These are phyloP conservation scores for Yarrowia sp. DNA, from an alignment of 805 yeast genomes.

Conservation along the genomic window DNA sequence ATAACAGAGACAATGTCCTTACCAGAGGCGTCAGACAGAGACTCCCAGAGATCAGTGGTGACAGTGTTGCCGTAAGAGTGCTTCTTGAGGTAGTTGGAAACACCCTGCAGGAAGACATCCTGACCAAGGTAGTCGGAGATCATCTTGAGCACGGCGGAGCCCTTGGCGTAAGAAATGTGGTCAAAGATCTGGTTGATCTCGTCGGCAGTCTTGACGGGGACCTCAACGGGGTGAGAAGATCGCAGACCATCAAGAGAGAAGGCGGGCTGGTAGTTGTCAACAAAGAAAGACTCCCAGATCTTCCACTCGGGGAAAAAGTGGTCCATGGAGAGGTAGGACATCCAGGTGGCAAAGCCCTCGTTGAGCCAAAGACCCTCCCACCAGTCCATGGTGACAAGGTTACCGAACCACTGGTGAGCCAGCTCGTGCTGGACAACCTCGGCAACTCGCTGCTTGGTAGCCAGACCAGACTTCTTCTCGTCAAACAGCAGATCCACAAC, in stretches of 20 bases:
- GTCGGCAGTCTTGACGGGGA: constrained; percentile 71
- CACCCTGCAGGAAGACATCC: constrained; percentile 68
- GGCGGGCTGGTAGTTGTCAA: constrained; percentile 73
- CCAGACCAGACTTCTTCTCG: constrained; percentile 60
- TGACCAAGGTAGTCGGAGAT: constrained; percentile 67
- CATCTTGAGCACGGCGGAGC: constrained; percentile 77
- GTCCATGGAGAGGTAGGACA: constrained; percentile 69
- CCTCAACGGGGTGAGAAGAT: constrained; percentile 77
- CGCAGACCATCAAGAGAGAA: constrained; percentile 69
- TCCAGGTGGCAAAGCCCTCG: constrained; percentile 89
- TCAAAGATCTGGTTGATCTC: constrained; percentile 83
- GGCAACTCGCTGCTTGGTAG: constrained; percentile 67
- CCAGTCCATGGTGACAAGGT: constrained; percentile 88
- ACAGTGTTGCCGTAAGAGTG: constrained; percentile 69
- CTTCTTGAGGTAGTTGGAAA: constrained; percentile 61
- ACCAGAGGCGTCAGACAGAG: constrained; percentile 62
- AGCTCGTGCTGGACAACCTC: constrained; percentile 83
- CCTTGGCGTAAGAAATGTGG: constrained; percentile 76
- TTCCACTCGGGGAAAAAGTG: constrained; percentile 78
- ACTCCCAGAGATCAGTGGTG: constrained; percentile 69
- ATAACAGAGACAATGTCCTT: constrained; percentile 58
- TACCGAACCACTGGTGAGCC: constrained; percentile 92
- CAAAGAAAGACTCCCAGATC: constrained; percentile 72
- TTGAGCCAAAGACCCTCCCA: constrained; percentile 91
- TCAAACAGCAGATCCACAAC: constrained; percentile 62